Evolutionary conservation across 768 basidiomycete species (phyloP).

Genomic region (Rhizopogon sp.): DNA sequence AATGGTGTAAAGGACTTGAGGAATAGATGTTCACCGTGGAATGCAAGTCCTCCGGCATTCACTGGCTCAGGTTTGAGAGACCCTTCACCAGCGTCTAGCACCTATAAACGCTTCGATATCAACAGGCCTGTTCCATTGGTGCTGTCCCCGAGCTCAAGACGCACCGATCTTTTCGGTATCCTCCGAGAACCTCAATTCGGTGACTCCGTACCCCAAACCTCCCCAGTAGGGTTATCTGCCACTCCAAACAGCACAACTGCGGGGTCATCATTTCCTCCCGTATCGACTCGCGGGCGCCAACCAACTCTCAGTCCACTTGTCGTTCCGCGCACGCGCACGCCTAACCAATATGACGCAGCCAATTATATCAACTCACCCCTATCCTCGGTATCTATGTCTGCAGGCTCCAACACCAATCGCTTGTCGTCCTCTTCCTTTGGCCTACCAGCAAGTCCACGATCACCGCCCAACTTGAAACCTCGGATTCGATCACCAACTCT

Average conservation of each 20-base stretch:
- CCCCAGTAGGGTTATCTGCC: conserved; percentile 3
- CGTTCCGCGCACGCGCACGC: conserved; percentile 39
- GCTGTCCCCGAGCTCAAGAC: conserved; percentile 48
- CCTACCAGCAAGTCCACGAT: conserved; percentile 55
- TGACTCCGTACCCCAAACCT: conserved; percentile 40
- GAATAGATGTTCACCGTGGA: conserved; percentile 40
- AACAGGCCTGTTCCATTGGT: conserved; percentile 77
- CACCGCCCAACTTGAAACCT: conserved; percentile 39
- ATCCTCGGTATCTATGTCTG: conserved; percentile 29
- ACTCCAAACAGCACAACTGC: conserved; percentile 30
- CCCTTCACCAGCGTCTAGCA: conserved; percentile 23
- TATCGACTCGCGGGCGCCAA: conserved; percentile 32
- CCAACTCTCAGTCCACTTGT: conserved; percentile 31
- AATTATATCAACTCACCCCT: conserved; percentile 38
- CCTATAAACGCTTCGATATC: conserved; percentile 49
- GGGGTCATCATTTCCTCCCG: conserved; percentile 56
- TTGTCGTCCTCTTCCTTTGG: conserved; percentile 42
- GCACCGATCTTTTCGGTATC: conserved; percentile 66
- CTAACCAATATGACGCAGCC: conserved; percentile 51
- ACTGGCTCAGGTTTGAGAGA: conserved; percentile 12
- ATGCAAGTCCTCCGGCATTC: conserved; percentile 11
- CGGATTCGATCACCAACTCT: conserved; percentile 32
- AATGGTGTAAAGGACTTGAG: conserved; percentile 83
- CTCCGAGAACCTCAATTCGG: conserved; percentile 55
- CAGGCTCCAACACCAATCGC: conserved; percentile 30